Base-by-base conservation (phyloP, 768 basidiomycete genomes). In the Tephrocybe sp. region DNA sequence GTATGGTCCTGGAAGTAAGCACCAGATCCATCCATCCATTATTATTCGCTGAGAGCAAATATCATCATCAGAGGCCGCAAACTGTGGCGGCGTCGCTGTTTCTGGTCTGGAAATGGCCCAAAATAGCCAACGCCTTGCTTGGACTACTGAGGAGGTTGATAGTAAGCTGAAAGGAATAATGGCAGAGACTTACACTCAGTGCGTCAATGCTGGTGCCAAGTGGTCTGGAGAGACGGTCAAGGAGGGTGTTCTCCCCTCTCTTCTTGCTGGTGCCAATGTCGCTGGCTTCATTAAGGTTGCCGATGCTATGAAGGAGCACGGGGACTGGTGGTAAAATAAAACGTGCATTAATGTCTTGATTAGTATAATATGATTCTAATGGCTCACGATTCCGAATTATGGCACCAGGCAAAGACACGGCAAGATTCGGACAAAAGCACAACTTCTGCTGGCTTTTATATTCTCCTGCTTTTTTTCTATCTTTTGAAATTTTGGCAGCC, bases 31-130 rank as follows among this genome's bases (percentile, higher is more conserved):
- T 23, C 16, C 38, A 13, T 7, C 40, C 21, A n/a, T 11, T 23
- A 11, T 7, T 11, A 42, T 36, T 12, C 13, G 9, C 13, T 18
- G 3, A 42, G n/a, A 43, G 42, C 54, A 38, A 58, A 22, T 12
- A 13, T 23, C 11, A 36, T 45, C 41, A 19, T 1, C 57, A 72
- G 70, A 78, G 69, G 76, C 77, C 5, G 74, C 76, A 64, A 83
- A 85, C 69, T 78, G 76, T 57, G 87, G 87, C 66, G 87, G 87
- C 69, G 87, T 89, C 47, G 85, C 84, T 33, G 84, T 86, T 19
- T 86, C 83, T 8, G 84, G 84, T 56, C 79, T 88, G 54, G 87
- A 88, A 73, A 87, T 88, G 85, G 81, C 83, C 2, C 86, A 88
- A 70, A 88, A 89, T 74, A 84, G 82, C 60, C 77, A 80, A 61